Percentiles rank a stretch among this genome's conserved stretches.
Evolutionary conservation across 345 rosid species (phyloP).

Genomic region (Citrus mangshanensis): DNA sequence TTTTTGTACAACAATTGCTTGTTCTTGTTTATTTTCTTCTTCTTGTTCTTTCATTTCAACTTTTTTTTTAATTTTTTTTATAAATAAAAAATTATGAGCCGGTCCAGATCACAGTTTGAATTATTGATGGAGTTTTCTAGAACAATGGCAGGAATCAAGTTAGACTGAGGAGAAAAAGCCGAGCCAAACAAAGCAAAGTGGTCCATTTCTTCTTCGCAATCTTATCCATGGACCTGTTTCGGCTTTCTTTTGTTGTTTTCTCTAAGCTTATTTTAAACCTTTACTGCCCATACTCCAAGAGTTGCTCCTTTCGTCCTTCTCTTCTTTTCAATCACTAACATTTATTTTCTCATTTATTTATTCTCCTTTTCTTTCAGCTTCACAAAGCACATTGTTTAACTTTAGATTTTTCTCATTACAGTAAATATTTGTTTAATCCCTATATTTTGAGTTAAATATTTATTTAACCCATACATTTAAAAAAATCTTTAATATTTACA

Average conservation of each 20-base stretch:
- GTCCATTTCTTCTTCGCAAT: slow-evolving; percentile 19
- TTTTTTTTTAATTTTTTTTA: too few relatives aligned
- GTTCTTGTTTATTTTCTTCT: too few relatives aligned
- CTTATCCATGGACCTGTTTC: slow-evolving; percentile 18
- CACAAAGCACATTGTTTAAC: not conserved
- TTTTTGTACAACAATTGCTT: too few relatives aligned
- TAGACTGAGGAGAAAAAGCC: slow-evolving; percentile 13
- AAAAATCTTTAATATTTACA: too few relatives aligned
- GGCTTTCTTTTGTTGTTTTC: slow-evolving; percentile 7
- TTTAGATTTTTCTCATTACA: not conserved
- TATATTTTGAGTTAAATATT: too few relatives aligned
- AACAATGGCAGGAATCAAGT: slow-evolving; percentile 18
- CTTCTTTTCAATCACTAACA: not conserved
- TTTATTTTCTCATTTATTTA: not conserved
- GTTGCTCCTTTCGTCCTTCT: slow-evolving; percentile 5
- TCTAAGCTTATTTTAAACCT: not conserved
- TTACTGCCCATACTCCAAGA: not conserved
- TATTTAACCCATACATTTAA: too few relatives aligned
- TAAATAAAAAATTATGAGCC: not conserved
- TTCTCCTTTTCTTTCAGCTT: not conserved
- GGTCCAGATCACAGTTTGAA: not conserved
- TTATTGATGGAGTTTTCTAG: slow-evolving; percentile 14
- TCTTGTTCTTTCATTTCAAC: too few relatives aligned
- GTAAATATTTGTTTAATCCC: too few relatives aligned
- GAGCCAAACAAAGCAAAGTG: slow-evolving; percentile 14